Conservation (phyloP, 176 grass and related monocot genomes). For the Oryza glaberrima region DNA sequence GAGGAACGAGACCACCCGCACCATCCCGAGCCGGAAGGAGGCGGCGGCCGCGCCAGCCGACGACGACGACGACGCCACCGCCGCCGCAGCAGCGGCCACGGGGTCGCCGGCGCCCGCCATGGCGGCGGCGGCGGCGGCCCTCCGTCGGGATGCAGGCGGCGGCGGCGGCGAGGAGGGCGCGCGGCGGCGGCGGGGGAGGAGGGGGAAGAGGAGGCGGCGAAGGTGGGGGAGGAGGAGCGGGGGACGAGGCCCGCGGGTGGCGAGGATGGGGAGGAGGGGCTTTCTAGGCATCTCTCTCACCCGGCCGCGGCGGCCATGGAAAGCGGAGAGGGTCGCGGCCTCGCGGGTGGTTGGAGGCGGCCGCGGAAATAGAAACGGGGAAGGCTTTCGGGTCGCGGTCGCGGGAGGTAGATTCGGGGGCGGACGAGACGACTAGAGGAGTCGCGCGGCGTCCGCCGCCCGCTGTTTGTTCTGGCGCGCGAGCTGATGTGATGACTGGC, state of each 20-base stretch:
- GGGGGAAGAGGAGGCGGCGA: conserved; percentile 45
- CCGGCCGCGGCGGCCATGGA: conserved; percentile 48
- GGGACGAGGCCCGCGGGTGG: conserved; percentile 44
- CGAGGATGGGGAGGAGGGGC: conserved; percentile 43
- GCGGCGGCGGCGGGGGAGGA: conserved; percentile 34
- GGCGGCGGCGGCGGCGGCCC: not conserved
- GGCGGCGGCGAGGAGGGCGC: conserved; percentile 42
- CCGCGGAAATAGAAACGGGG: conserved; percentile 44
- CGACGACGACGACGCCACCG: not conserved
- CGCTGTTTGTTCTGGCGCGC: not conserved
- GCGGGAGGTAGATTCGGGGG: not conserved
- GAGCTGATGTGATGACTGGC: not conserved
- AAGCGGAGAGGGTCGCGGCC: conserved; percentile 21
- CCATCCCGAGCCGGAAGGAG: conserved; percentile 73
- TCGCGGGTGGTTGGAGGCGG: conserved; percentile 41
- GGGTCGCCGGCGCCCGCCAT: conserved; percentile 46
- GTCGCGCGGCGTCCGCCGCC: conserved; percentile 15
- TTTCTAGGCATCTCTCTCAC: conserved; percentile 49
- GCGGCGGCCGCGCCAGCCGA: conserved; percentile 3
- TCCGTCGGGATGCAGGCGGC: conserved; percentile 45
- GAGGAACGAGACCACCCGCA: conserved; percentile 73
- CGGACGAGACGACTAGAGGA: not conserved
- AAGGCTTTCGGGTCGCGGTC: not conserved
- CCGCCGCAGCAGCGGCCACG: not conserved
- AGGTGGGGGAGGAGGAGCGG: conserved; percentile 43